Evolutionary conservation across 805 yeast species (phyloP).

Genomic region (Candida schatavii): DNA sequence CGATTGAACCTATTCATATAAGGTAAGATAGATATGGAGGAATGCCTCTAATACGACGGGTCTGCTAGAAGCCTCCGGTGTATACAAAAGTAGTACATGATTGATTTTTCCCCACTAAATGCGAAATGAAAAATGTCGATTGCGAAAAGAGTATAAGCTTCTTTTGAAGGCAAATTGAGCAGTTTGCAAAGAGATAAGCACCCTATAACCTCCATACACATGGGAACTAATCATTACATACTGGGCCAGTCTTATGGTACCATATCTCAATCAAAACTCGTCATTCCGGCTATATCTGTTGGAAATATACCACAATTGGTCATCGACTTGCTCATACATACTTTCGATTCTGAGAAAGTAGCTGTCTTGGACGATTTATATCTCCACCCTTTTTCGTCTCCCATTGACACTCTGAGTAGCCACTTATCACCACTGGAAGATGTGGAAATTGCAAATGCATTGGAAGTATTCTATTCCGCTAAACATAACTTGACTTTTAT

Average conservation of each 20-base stretch:
- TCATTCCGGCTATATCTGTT: constrained; percentile 78
- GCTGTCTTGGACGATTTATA: constrained; percentile 56
- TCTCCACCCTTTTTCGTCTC: constrained; percentile 82
- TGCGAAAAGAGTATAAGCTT: too few species aligned
- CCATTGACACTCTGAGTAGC: constrained; percentile 48
- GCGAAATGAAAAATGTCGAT: too few species aligned
- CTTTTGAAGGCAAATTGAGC: too few species aligned
- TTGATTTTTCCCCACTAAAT: too few species aligned
- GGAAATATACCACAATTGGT: constrained; percentile 91
- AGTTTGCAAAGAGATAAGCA: too few species aligned
- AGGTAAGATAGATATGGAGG: too few species aligned
- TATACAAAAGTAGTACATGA: too few species aligned
- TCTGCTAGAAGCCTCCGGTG: too few species aligned
- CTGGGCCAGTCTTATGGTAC: background rate
- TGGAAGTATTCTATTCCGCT: constrained; percentile 59
- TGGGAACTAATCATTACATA: background rate
- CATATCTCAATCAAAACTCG: constrained; percentile 37
- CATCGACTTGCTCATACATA: constrained; percentile 67
- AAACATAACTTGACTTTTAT: constrained; percentile 49
- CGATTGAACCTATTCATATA: background rate
- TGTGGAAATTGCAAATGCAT: constrained; percentile 51
- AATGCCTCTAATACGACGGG: too few species aligned
- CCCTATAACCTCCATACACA: too few species aligned
- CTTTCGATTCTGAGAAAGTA: constrained; percentile 50
- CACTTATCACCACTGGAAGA: constrained; percentile 7